These are phyloP conservation scores for Penicillium sp. DNA, from an alignment of 2,329 filamentous ascomycete species.

Conservation along the genomic window DNA sequence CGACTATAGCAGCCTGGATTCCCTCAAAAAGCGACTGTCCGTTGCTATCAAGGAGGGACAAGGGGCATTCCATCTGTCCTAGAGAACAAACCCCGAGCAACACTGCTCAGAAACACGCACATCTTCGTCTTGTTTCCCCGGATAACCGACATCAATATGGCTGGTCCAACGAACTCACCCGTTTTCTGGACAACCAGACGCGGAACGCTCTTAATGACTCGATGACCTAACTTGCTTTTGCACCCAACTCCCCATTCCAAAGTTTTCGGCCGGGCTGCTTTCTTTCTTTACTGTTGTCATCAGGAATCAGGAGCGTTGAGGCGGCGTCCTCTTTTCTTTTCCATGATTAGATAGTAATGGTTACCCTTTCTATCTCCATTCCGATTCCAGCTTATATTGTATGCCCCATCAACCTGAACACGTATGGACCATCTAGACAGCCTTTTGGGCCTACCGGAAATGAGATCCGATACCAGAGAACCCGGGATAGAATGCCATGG, in stretches of 20 bases:
- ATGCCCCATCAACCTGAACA: not conserved
- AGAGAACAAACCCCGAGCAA: constrained; percentile 5
- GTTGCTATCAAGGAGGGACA: constrained; percentile 94
- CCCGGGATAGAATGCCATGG: too few species aligned
- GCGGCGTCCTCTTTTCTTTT: constrained; percentile 15
- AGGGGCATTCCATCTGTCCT: constrained; percentile 95
- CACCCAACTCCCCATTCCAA: constrained; percentile 16
- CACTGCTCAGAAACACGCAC: not conserved
- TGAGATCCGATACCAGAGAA: too few species aligned
- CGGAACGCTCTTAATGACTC: constrained; percentile 21
- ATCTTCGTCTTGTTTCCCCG: not conserved
- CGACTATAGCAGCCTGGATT: constrained; percentile 80
- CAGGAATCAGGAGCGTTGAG: constrained; percentile 26
- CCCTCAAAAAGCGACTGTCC: constrained; percentile 76
- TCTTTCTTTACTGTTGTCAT: constrained; percentile 16
- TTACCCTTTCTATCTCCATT: constrained; percentile 12
- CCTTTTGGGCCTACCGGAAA: too few species aligned
- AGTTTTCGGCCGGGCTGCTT: constrained; percentile 24
- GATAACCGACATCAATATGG: not conserved
- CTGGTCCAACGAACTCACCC: constrained; percentile 9
- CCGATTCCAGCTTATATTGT: not conserved
- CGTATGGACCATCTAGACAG: too few species aligned
- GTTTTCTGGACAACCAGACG: constrained; percentile 7
- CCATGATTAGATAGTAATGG: constrained; percentile 32
- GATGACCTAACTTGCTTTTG: constrained; percentile 24